phyloP scores from a whole-genome alignment of 2,329 filamentous ascomycete species.

The Pyrenochaeta sp. region DNA sequence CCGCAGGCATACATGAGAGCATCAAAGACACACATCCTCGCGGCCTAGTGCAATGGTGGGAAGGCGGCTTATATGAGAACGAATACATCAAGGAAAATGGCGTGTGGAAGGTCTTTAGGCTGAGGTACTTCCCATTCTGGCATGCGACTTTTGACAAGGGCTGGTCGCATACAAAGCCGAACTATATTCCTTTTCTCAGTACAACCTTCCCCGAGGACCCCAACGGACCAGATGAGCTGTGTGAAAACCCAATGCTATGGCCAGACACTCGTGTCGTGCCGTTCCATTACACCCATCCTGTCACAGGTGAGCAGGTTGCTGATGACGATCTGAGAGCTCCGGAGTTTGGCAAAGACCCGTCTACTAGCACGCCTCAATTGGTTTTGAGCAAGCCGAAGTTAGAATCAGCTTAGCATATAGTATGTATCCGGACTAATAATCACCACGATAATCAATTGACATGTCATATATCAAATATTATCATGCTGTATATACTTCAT shows the following conservation, averaged over 20 bases:
- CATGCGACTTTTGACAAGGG: slow-evolving; percentile 62
- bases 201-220: slow-evolving; percentile 61
- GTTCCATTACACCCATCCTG: slow-evolving; percentile 63
- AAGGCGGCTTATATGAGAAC: slow-evolving; percentile 67
- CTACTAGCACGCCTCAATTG: slow-evolving; percentile 53
- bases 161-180: slow-evolving; percentile 63
- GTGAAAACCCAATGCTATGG: slow-evolving; percentile 65
- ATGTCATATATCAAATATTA: neutral
- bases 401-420: slow-evolving; percentile 7
- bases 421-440: slow-evolving; percentile 1
- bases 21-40: slow-evolving; percentile 61
- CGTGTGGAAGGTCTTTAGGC: slow-evolving; percentile 63
- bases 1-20: slow-evolving; percentile 62
- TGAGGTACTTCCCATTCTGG: slow-evolving; percentile 67
- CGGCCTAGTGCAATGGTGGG: slow-evolving; percentile 66
- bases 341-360: slow-evolving; percentile 53
- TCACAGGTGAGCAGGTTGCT: slow-evolving; percentile 56
- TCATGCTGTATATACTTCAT: neutral
- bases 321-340: slow-evolving; percentile 62
- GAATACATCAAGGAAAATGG: slow-evolving; percentile 66
- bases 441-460: neutral
- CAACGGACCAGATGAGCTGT: slow-evolving; percentile 61
- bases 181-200: slow-evolving; percentile 62
- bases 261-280: slow-evolving; percentile 64
- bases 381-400: slow-evolving; percentile 47